Evolutionary conservation across 2,329 filamentous ascomycete genomes (phyloP), one percentile per base, ranked within the genome.

Genomic region (Herpotrichia juniperi): DNA sequence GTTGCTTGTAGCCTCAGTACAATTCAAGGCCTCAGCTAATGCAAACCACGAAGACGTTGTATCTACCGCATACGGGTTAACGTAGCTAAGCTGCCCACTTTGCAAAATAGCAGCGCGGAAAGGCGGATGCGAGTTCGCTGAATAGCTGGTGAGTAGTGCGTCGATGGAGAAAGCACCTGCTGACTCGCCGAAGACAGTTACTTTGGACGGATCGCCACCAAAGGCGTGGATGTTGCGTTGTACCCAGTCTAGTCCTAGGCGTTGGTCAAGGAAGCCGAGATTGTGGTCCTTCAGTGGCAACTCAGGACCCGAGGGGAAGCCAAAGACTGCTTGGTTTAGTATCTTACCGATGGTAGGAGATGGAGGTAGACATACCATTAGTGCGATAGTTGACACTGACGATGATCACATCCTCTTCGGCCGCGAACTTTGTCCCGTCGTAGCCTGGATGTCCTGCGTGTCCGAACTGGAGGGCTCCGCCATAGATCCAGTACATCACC

Each of bases 201-300:
- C 80, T 39, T 80, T 79, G 4, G 58, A 56, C 0, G 71, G 56
- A 61, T 83, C 73, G 5, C 81, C 81, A 1, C 79, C 78, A 48
- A 84, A 83, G 1, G 75, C 67, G n/a, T 63, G 61, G 30, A 82
- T 78, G 50, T 82, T 79, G 25, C 76, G 74, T 47, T 76, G 72
- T 2, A 79, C 81, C 82, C 82, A 84, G 59, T 83, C 78, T 1
- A 84, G 68, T 3, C 81, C 82, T 17, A 77, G 62, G n/a, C 81
- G 74, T 53, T 83, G 81, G 47, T 84, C 82, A 71, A 81, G 82
- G 63, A 83, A 81, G 2, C 81, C 82, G 19, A 80, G 71, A 50
- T 84, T 84, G 1, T 53, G 57, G 17, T 54, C 58, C 11, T 57
- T 47, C 9, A 62, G 16, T 17, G 62, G 52, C 2, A 71, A 42